These are phyloP conservation scores for Leucoagaricus sp. DNA, from an alignment of 1,284 basidiomycete species.

Conservation along the genomic window DNA sequence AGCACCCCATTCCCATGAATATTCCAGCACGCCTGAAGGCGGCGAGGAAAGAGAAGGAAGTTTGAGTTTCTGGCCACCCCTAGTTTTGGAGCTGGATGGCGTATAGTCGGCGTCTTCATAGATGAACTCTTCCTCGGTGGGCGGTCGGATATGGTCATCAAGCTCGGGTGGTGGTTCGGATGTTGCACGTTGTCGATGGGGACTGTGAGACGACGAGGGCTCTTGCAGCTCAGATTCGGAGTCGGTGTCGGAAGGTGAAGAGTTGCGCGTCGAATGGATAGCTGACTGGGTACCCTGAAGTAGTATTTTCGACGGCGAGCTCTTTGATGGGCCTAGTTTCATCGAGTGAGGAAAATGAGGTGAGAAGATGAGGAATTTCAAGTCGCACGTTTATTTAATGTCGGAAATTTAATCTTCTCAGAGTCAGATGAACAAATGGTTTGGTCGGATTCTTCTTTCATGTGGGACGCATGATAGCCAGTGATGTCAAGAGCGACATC, in stretches of 20 bases:
- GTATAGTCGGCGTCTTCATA: neutral
- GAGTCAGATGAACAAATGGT: slow-evolving; percentile 27
- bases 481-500: slow-evolving; percentile 66
- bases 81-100: neutral
- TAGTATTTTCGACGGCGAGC: slow-evolving; percentile 1
- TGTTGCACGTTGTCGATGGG: slow-evolving; percentile 46
- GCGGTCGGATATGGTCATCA: slow-evolving; percentile 19
- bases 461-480: slow-evolving; percentile 65
- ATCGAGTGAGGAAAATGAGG: slow-evolving; percentile 3
- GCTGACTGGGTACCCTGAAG: slow-evolving; percentile 23
- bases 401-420: slow-evolving; percentile 19
- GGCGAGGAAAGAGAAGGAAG: slow-evolving; percentile 16
- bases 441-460: slow-evolving; percentile 42
- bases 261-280: slow-evolving; percentile 18
- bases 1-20: slow-evolving; percentile 86
- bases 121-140: slow-evolving; percentile 9
- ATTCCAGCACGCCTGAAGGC: slow-evolving; percentile 50
- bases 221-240: slow-evolving; percentile 16
- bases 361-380: slow-evolving; percentile 3
- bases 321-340: slow-evolving; percentile 1
- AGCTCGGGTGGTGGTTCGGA: slow-evolving; percentile 59
- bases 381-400: slow-evolving; percentile 11
- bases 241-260: slow-evolving; percentile 19
- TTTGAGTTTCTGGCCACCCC: neutral
- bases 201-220: slow-evolving; percentile 14